Conservation (phyloP, 805 yeast genomes). For the Helenozyma rhizophorensis region DNA sequence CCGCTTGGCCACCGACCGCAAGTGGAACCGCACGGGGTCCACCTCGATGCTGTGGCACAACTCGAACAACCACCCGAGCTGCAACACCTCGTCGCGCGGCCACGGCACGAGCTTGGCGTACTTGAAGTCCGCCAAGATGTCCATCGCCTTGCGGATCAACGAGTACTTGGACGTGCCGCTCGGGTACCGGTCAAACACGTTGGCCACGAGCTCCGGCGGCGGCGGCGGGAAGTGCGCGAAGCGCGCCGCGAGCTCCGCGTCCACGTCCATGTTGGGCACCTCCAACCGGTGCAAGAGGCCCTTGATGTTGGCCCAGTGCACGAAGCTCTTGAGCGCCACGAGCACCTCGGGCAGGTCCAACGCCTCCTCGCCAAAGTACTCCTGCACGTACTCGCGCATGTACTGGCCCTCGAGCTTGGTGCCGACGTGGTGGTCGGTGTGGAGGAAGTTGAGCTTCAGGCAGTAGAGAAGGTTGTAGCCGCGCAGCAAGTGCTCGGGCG, state of each 20-base stretch:
- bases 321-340: conserved; percentile 46
- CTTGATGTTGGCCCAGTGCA: conserved; percentile 52
- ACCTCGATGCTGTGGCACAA: conserved; percentile 43
- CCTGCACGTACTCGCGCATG: conserved; percentile 34
- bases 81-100: conserved; percentile 21
- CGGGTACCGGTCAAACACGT: conserved; percentile 45
- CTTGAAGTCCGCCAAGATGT: conserved; percentile 30
- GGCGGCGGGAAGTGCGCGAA: conserved; percentile 42
- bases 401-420: conserved; percentile 45
- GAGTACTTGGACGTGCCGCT: conserved; percentile 49
- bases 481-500: conserved; percentile 31
- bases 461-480: conserved; percentile 43
- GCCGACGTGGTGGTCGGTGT: conserved; percentile 53
- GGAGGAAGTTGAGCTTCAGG: conserved; percentile 48
- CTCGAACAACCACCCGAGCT: conserved; percentile 30
- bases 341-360: conserved; percentile 39
- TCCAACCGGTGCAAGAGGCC: conserved; percentile 42
- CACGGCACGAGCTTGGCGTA: conserved; percentile 38
- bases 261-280: conserved; percentile 33
- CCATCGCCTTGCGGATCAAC: conserved; percentile 36
- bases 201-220: conserved; percentile 31
- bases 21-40: conserved; percentile 47
- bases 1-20: conserved; percentile 35
- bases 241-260: conserved; percentile 21
- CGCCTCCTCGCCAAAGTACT: conserved; percentile 38